Percentiles rank a stretch among this genome's conserved stretches.
Conservation (phyloP, 2,329 filamentous ascomycete genomes). For the Fragosphaeria purpurea region DNA sequence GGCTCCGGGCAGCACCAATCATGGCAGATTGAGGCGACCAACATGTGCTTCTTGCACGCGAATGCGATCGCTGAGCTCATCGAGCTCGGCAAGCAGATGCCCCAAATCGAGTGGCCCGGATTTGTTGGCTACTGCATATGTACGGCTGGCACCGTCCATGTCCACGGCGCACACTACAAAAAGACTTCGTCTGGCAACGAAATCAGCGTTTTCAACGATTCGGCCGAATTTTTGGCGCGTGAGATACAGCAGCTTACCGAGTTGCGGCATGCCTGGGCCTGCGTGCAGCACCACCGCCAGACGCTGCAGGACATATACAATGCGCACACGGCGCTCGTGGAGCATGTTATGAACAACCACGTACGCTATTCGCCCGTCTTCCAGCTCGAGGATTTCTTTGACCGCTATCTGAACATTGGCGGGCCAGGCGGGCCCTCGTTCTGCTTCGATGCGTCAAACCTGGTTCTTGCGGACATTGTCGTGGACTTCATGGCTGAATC, state of each 20-base stretch:
- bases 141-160: conserved; percentile 78
- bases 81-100: conserved; percentile 64
- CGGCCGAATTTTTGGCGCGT: conserved; percentile 59
- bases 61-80: conserved; percentile 80
- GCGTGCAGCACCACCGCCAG: conserved; percentile 69
- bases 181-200: conserved; percentile 34
- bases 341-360: conserved; percentile 55
- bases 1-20: conserved; percentile 77
- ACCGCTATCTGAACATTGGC: conserved; percentile 57
- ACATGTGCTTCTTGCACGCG: conserved; percentile 75
- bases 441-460: conserved; percentile 62
- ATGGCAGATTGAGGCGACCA: conserved; percentile 87
- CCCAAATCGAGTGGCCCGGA: conserved; percentile 71
- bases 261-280: conserved; percentile 65
- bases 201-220: conserved; percentile 53
- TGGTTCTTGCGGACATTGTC: conserved; percentile 58
- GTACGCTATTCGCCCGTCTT: conserved; percentile 71
- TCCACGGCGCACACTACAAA: conserved; percentile 75
- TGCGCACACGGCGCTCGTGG: conserved; percentile 72
- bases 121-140: conserved; percentile 82
- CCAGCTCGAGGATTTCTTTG: conserved; percentile 80
- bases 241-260: conserved; percentile 75
- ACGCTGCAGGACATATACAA: conserved; percentile 68
- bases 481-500: conserved; percentile 51
- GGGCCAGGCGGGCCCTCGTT: conserved; percentile 49